phyloP scores from a whole-genome alignment of 306 rosid genomes.

The Begonia loranthoides region DNA sequence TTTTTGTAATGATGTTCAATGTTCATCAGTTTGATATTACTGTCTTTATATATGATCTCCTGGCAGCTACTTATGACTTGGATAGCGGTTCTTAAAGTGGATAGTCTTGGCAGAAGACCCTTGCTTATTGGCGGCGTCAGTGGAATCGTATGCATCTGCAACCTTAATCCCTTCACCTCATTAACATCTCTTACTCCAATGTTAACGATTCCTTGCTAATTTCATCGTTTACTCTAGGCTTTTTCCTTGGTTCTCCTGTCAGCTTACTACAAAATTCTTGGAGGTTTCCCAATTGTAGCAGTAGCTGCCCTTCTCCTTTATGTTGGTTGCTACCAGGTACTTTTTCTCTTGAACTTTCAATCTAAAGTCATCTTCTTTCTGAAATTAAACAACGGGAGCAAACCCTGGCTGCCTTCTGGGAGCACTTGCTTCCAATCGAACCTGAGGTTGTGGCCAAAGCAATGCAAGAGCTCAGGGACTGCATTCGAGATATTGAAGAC shows the following conservation, averaged over 20 bases:
- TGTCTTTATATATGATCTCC: slow-evolving; percentile 16
- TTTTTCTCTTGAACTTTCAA: background rate
- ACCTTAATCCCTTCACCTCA: background rate
- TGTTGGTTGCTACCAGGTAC: slow-evolving; percentile 97
- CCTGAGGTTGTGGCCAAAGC: no score
- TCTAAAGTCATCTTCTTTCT: background rate
- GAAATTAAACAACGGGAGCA: no score
- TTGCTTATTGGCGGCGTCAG: slow-evolving; percentile 78
- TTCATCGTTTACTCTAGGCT: slow-evolving; percentile 31
- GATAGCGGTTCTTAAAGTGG: slow-evolving; percentile 84
- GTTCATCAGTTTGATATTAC: background rate
- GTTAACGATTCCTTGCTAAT: slow-evolving; percentile 11
- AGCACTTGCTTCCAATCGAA: no score
- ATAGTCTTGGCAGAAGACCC: slow-evolving; percentile 91
- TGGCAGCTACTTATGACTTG: slow-evolving; percentile 78
- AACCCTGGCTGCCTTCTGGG: no score
- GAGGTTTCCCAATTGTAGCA: slow-evolving; percentile 69
- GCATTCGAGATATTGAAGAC: no score
- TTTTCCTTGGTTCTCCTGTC: slow-evolving; percentile 73
- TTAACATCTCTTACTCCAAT: background rate
- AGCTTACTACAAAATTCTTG: slow-evolving; percentile 78
- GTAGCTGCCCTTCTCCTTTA: slow-evolving; percentile 90
- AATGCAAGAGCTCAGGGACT: no score
- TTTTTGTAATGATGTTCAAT: no score
- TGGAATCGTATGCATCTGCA: slow-evolving; percentile 59